Conservation (phyloP, 2,329 filamentous ascomycete species). For the Pseudogymnoascus sp. region DNA sequence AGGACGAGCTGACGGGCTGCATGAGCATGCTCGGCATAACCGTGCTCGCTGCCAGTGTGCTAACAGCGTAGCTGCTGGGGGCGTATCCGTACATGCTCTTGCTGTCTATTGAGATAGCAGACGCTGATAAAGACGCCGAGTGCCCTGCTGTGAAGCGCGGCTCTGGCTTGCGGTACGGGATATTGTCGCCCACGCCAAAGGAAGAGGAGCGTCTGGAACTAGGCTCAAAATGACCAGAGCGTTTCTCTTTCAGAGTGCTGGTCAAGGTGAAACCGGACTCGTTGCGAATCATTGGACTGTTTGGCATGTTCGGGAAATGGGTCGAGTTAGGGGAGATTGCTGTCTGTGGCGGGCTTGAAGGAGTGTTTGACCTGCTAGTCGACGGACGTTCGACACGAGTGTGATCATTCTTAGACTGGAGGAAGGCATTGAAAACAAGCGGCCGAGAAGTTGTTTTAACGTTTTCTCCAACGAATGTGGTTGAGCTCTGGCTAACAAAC, state of each 20-base stretch:
- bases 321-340: conserved; percentile 69
- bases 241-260: conserved; percentile 81
- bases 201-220: conserved; percentile 85
- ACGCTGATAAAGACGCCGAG: conserved; percentile 59
- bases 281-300: conserved; percentile 74
- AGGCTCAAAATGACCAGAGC: conserved; percentile 77
- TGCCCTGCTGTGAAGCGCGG: conserved; percentile 65
- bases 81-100: conserved; percentile 53
- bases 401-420: conserved; percentile 62
- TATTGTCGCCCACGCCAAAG: conserved; percentile 68
- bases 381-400: conserved; percentile 65
- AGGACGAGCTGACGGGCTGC: conserved; percentile 69
- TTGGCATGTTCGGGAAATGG: conserved; percentile 62
- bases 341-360: conserved; percentile 44
- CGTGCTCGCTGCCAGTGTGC: conserved; percentile 76
- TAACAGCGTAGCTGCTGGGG: conserved; percentile 75
- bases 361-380: conserved; percentile 57
- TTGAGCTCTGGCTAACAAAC: conserved; percentile 82
- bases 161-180: conserved; percentile 59
- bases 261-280: conserved; percentile 87
- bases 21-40: conserved; percentile 80
- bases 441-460: conserved; percentile 39
- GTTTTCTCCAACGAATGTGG: conserved; percentile 64
- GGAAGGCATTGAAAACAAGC: conserved; percentile 85
- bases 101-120: conserved; percentile 36